These are phyloP conservation scores for Pholiota microspora DNA, from an alignment of 768 basidiomycete species.

Conservation along the genomic window DNA sequence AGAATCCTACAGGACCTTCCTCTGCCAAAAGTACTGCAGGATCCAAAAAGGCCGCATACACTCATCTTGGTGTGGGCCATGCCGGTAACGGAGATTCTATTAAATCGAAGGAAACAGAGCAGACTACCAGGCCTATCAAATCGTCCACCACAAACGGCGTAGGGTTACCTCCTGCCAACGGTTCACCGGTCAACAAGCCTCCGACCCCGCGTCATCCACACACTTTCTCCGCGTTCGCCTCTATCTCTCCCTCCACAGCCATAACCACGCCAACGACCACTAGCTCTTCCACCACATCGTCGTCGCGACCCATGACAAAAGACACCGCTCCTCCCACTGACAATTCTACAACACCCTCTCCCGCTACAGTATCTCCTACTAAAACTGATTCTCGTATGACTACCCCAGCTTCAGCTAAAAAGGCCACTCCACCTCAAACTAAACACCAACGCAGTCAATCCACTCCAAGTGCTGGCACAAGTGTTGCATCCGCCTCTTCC, in stretches of 20 bases:
- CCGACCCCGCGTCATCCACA: slow-evolving; percentile 12
- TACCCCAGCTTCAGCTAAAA: not conserved
- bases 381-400: not conserved
- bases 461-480: not conserved
- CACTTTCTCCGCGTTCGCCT: slow-evolving; percentile 22
- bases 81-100: not conserved
- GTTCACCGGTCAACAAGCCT: not conserved
- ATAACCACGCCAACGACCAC: not conserved
- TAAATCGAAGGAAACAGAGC: not conserved
- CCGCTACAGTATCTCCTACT: too few relatives aligned
- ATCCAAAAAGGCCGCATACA: not conserved
- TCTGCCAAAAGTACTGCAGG: not conserved
- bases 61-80: not conserved
- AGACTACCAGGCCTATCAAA: not conserved
- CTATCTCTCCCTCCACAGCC: slow-evolving; percentile 4
- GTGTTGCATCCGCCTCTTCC: not conserved
- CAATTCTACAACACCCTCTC: not conserved
- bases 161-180: not conserved
- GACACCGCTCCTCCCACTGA: not conserved
- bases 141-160: not conserved
- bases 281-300: not conserved
- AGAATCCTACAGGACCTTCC: not conserved
- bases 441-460: not conserved
- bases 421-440: not conserved
- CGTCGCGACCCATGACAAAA: not conserved